Percentiles rank a stretch among this genome's conserved stretches.
Evolutionary conservation across 2,329 filamentous ascomycete genomes (phyloP).

Genomic region (Westerdykella sp.): DNA sequence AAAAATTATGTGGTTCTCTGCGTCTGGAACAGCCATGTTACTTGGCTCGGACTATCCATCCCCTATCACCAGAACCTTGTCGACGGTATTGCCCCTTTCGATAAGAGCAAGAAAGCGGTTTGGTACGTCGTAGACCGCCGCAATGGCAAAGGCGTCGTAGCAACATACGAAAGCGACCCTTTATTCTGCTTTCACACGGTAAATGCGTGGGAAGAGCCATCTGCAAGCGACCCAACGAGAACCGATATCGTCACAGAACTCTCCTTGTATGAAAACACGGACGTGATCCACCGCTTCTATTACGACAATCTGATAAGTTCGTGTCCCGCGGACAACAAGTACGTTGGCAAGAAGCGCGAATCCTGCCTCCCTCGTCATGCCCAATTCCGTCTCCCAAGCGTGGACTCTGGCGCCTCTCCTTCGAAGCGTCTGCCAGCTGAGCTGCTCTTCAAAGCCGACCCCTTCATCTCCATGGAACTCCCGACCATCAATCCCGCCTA

Average conservation of each 20-base stretch:
- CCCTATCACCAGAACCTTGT: slow-evolving; percentile 61
- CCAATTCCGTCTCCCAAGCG: slow-evolving; percentile 23
- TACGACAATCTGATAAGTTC: slow-evolving; percentile 41
- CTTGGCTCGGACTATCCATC: slow-evolving; percentile 53
- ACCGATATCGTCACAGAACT: slow-evolving; percentile 60
- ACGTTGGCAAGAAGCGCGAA: slow-evolving; percentile 18
- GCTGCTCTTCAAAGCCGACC: slow-evolving; percentile 47
- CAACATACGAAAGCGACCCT: slow-evolving; percentile 59
- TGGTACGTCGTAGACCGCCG: slow-evolving; percentile 73
- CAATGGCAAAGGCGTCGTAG: slow-evolving; percentile 58
- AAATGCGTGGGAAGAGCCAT: slow-evolving; percentile 66
- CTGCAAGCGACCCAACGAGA: slow-evolving; percentile 27
- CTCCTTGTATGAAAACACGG: slow-evolving; percentile 56
- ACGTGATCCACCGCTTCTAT: slow-evolving; percentile 62
- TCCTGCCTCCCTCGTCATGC: slow-evolving; percentile 23
- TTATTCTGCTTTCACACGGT: slow-evolving; percentile 76
- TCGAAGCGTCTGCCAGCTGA: slow-evolving; percentile 21
- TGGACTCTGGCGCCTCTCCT: slow-evolving; percentile 33
- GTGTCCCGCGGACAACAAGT: slow-evolving; percentile 9
- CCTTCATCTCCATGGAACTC: slow-evolving; percentile 51
- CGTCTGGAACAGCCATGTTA: slow-evolving; percentile 61
- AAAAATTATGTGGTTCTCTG: slow-evolving; percentile 66
- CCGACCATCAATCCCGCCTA: slow-evolving; percentile 59
- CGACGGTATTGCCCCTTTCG: slow-evolving; percentile 61
- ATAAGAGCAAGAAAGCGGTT: slow-evolving; percentile 49